Conservation (phyloP, 495 filamentous ascomycete species). For the Annulohypoxylon nitens region DNA sequence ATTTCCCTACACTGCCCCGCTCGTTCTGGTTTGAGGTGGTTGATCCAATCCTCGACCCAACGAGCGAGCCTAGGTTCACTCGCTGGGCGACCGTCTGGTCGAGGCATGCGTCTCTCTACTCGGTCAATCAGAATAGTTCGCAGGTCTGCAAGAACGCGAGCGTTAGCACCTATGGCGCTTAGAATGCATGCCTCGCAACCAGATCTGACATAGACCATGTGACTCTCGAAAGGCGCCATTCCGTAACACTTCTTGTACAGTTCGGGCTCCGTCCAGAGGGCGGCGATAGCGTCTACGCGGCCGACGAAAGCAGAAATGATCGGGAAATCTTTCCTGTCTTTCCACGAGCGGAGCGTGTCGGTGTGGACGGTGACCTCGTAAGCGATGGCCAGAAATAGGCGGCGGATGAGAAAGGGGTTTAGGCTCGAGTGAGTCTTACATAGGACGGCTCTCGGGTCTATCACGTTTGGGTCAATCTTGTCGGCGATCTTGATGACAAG, state of each 20-base stretch:
- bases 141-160: conserved; percentile 53
- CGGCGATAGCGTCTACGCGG: conserved; percentile 51
- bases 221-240: conserved; percentile 36
- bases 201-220: conserved; percentile 47
- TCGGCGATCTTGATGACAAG: conserved; percentile 46
- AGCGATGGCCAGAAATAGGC: conserved; percentile 51
- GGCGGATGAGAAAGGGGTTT: conserved; percentile 53
- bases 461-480: conserved; percentile 31
- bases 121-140: conserved; percentile 54
- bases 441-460: conserved; percentile 50
- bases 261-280: conserved; percentile 52
- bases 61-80: conserved; percentile 49
- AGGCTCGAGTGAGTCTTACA: conserved; percentile 54
- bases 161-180: conserved; percentile 56
- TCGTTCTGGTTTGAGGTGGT: conserved; percentile 28
- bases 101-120: conserved; percentile 34
- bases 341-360: conserved; percentile 43
- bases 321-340: conserved; percentile 21
- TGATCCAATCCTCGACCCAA: conserved; percentile 60
- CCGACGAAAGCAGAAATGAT: conserved; percentile 48
- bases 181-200: conserved; percentile 64
- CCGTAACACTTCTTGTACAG: conserved; percentile 51
- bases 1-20: conserved; percentile 33
- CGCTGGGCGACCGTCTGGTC: background rate
- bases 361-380: conserved; percentile 54